These are phyloP conservation scores for Hyaloscypha hepaticicola DNA, from an alignment of 495 filamentous ascomycete genomes.

Conservation along the genomic window DNA sequence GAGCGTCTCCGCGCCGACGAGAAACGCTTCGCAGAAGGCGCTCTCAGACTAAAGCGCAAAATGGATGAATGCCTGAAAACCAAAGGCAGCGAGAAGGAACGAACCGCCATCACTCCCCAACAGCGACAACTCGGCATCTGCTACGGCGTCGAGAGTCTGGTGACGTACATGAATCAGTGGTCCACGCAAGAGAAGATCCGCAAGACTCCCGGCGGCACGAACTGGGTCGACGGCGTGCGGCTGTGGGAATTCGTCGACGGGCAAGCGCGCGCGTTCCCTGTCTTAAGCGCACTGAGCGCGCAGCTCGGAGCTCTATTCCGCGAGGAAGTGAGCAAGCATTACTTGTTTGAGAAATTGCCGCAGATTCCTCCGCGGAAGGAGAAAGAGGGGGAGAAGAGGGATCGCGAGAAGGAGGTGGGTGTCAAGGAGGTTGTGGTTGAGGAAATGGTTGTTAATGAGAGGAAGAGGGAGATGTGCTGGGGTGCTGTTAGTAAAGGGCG, in stretches of 20 bases:
- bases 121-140: constrained; percentile 35
- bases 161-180: constrained; percentile 43
- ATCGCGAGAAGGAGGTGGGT: neutral
- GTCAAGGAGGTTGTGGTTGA: neutral
- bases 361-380: neutral
- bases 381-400: constrained; percentile 20
- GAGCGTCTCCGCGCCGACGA: constrained; percentile 7
- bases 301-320: constrained; percentile 40
- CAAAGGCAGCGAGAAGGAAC: constrained; percentile 2
- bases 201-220: neutral
- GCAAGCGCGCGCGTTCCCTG: constrained; percentile 24
- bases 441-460: constrained; percentile 23
- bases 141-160: constrained; percentile 42
- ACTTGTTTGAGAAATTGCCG: constrained; percentile 28
- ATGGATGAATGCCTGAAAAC: constrained; percentile 28
- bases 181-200: constrained; percentile 27
- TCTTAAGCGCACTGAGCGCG: constrained; percentile 33
- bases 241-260: constrained; percentile 36
- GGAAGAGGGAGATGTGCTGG: constrained; percentile 32
- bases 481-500: constrained; percentile 17
- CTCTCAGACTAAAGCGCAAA: constrained; percentile 25
- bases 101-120: constrained; percentile 9
- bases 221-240: constrained; percentile 18
- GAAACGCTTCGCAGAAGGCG: constrained; percentile 2
- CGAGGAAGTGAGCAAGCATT: constrained; percentile 38